Evolutionary conservation across 78 protist species (phyloP).

Genomic region (Dictyostelium brefeldianum): DNA sequence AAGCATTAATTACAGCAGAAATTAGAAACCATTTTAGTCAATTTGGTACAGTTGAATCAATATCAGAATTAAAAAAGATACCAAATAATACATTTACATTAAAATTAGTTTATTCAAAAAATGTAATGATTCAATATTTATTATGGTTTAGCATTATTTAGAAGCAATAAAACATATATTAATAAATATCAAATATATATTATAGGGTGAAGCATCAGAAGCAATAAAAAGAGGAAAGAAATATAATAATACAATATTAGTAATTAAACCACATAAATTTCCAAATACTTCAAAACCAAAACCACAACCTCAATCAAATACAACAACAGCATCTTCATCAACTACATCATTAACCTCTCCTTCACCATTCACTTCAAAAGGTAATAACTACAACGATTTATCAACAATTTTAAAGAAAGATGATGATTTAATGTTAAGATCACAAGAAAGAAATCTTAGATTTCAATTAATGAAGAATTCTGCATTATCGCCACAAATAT

Average conservation of each 20-base stretch:
- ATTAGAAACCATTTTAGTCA: constrained; percentile 4
- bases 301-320: neutral
- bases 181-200: neutral
- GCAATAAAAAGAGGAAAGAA: constrained; percentile 23
- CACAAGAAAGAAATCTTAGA: constrained; percentile 71
- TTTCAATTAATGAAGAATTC: constrained; percentile 27
- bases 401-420: neutral
- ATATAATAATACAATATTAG: constrained; percentile 7
- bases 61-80: constrained; percentile 1
- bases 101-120: constrained; percentile 6
- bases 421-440: constrained; percentile 25
- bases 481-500: neutral
- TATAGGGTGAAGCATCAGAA: constrained; percentile 48
- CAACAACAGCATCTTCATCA: neutral
- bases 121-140: neutral
- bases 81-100: neutral
- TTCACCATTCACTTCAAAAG: neutral
- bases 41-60: constrained; percentile 12
- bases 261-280: constrained; percentile 24
- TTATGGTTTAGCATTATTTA: neutral
- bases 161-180: neutral
- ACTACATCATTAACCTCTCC: neutral
- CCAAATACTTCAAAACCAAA: neutral
- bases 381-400: neutral
- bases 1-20: neutral